These are phyloP conservation scores for Chalciporus chontae DNA, from an alignment of 768 basidiomycete species.

Conservation along the genomic window DNA sequence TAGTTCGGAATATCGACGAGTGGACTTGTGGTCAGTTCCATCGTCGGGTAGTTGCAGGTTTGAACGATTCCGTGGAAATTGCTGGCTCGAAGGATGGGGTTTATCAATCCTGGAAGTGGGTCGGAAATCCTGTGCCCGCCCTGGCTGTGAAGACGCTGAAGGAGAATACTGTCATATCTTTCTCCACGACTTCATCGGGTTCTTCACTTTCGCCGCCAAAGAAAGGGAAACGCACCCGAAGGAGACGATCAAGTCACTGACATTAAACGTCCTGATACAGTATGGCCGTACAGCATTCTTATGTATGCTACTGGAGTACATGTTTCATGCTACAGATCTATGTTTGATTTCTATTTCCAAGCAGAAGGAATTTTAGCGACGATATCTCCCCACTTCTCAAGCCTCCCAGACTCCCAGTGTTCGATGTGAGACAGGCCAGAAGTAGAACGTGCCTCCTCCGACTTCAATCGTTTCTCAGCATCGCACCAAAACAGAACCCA, in stretches of 20 bases:
- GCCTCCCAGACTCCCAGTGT: slow-evolving; percentile 70
- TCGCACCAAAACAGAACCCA: slow-evolving; percentile 99
- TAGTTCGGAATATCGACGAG: slow-evolving; percentile 50
- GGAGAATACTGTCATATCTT: slow-evolving; percentile 34
- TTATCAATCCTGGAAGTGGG: slow-evolving; percentile 49
- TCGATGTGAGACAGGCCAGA: slow-evolving; percentile 70
- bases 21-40: slow-evolving; percentile 48
- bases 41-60: slow-evolving; percentile 37
- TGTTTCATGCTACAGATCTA: slow-evolving; percentile 9
- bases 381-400: slow-evolving; percentile 65
- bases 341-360: slow-evolving; percentile 50
- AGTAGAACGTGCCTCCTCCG: slow-evolving; percentile 61
- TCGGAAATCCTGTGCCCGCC: slow-evolving; percentile 30
- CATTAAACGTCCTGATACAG: background rate
- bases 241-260: slow-evolving; percentile 24
- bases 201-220: slow-evolving; percentile 24
- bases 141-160: slow-evolving; percentile 25
- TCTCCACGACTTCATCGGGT: slow-evolving; percentile 25
- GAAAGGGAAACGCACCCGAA: slow-evolving; percentile 29
- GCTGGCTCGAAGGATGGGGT: slow-evolving; percentile 30
- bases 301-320: slow-evolving; percentile 6
- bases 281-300: background rate
- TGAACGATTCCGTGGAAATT: slow-evolving; percentile 34
- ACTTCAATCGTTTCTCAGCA: slow-evolving; percentile 80
- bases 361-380: slow-evolving; percentile 72